Evolutionary conservation across 2,329 filamentous ascomycete species (phyloP), one percentile per base, ranked within the genome.

Genomic region (Pseudocercospora cruenta): DNA sequence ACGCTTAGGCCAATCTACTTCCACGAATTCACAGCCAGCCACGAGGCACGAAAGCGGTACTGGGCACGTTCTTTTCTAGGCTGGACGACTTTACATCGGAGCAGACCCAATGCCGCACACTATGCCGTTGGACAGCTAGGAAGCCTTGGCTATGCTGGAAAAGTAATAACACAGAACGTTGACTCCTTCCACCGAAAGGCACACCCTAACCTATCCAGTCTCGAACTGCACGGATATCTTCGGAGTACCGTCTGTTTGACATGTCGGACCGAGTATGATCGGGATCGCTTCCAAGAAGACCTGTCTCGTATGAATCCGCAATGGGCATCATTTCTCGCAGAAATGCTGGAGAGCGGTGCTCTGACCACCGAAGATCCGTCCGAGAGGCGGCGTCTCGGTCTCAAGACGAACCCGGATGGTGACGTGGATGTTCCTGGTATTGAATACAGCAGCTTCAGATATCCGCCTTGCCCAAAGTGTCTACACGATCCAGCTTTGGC

Each of bases 1-100:
- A 14, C 21, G 12, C 47, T 58, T 39, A 61, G 91, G 1, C 95
- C 94, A 33, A 96, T 97, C 71, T 99, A 96, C 81, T 94, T 91
- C 78, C 89, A 93, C 78, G 95, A 99, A 78, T 99, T 98, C 75
- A 80, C 93, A 51, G 82, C 85, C 55, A 91, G 83, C 70, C 94
- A 98, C 79, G 92, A 94, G 77, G 89, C 91, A 12, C 85, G 95
- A 70, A 95, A 97, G 79, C 84, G 95, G 67, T 99, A 99, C 78
- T 99, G 95, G 95, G 94, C 95, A 0, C 84, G 95, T 58, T 96
- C 92, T 76, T 99, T 96, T 78, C 82, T 99, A 21, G 95, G 95
- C 43, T 98, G 94, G 94, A 89, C 92, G 3, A 93, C 88, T 53
- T 82, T 98, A 70, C 82, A 91, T 74, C 90, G 88, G 68, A 92